Conservation (phyloP, 1,284 basidiomycete genomes). For the Phellopilus nigrolimitatus region DNA sequence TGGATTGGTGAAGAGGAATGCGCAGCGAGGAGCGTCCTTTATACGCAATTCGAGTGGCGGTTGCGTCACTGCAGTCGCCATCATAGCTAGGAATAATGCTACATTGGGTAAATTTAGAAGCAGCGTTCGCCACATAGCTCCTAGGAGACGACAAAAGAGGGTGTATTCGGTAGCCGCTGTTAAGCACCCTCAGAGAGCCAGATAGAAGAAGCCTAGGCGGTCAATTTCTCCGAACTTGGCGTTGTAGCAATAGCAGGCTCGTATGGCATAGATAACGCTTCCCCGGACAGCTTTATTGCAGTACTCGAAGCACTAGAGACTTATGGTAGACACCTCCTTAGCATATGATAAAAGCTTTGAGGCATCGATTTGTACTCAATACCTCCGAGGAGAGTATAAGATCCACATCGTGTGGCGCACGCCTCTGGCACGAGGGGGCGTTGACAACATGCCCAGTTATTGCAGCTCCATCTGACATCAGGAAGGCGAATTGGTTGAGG, state of each 20-base stretch:
- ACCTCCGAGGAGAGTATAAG: slow-evolving; percentile 1
- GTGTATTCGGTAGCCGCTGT: slow-evolving; percentile 1
- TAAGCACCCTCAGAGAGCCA: not conserved
- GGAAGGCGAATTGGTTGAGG: not conserved
- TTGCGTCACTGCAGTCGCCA: slow-evolving; percentile 3
- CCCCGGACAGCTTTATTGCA: not conserved
- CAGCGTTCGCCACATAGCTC: not conserved
- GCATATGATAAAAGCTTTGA: too few relatives aligned
- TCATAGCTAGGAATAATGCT: not conserved
- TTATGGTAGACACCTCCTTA: too few relatives aligned
- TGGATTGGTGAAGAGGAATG: not conserved
- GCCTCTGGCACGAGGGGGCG: too few relatives aligned
- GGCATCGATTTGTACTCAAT: too few relatives aligned
- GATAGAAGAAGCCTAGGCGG: not conserved
- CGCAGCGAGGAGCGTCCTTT: not conserved
- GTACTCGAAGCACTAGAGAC: not conserved
- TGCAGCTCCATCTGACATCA: slow-evolving; percentile 16
- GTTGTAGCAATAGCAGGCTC: not conserved
- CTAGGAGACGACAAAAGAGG: slow-evolving; percentile 11
- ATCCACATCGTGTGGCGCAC: slow-evolving; percentile 13
- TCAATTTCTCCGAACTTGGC: not conserved
- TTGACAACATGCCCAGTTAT: not conserved
- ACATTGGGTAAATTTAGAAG: not conserved
- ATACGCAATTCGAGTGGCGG: not conserved
- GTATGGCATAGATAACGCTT: not conserved